Evolutionary conservation across 306 rosid genomes (phyloP).

Genomic region (Styphnolobium japonicum): DNA sequence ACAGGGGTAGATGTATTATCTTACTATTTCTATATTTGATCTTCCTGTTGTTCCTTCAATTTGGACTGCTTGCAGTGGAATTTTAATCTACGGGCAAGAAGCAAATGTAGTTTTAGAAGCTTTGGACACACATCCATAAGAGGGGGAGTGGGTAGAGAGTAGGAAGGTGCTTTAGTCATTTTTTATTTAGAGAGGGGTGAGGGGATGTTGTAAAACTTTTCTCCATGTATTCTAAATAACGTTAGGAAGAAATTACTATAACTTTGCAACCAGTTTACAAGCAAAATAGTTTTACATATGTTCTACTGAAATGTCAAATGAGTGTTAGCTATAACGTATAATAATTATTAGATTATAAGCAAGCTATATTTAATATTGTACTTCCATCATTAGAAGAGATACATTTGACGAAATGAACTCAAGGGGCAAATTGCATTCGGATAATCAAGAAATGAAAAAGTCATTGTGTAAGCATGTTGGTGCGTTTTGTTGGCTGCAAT

Average conservation of each 20-base stretch:
- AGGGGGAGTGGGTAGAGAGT: background rate
- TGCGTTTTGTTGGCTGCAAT: background rate
- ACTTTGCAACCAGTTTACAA: background rate
- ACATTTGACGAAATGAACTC: background rate
- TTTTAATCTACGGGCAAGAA: background rate
- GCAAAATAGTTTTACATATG: background rate
- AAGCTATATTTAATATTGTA: background rate
- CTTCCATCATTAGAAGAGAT: slow-evolving; percentile 7
- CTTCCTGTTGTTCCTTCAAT: background rate
- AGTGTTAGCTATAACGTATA: background rate
- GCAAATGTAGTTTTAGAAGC: background rate
- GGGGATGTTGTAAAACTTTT: background rate
- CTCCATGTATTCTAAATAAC: background rate
- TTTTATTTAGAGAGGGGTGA: background rate
- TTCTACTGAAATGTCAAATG: background rate
- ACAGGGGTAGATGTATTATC: no score
- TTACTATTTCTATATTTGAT: no score
- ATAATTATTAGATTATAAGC: background rate
- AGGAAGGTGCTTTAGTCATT: background rate
- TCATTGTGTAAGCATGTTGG: no score
- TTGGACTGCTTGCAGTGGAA: background rate
- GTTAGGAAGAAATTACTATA: background rate
- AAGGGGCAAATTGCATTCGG: background rate
- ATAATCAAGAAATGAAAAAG: no score
- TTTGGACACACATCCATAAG: background rate